Percentiles rank a stretch among this genome's conserved stretches.
Evolutionary conservation across 805 yeast species (phyloP).

Genomic region (Kazachstania africana): DNA sequence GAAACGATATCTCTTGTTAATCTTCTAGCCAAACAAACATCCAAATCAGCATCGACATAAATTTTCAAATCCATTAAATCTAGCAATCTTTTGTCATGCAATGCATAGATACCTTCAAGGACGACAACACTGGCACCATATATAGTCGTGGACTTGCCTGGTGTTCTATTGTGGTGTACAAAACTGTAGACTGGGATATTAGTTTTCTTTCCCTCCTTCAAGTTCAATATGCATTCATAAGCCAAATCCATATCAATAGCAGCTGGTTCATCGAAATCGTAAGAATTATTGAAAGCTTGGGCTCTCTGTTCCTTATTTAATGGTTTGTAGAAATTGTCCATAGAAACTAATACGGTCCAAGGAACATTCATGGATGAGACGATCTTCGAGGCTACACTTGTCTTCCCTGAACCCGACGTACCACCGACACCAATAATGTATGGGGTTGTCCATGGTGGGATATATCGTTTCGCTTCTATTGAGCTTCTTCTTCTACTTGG

Average conservation of each 20-base stretch:
- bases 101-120: conserved; percentile 81
- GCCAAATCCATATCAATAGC: conserved; percentile 72
- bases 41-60: conserved; percentile 89
- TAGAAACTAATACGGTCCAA: conserved; percentile 82
- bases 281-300: conserved; percentile 56
- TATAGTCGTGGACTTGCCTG: conserved; percentile 57
- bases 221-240: conserved; percentile 45
- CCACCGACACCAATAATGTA: conserved; percentile 85
- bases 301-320: conserved; percentile 48
- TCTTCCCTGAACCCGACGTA: conserved; percentile 83
- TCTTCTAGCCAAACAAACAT: conserved; percentile 82
- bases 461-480: conserved; percentile 27
- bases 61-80: conserved; percentile 76
- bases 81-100: conserved; percentile 57
- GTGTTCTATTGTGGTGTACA: conserved; percentile 45
- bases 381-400: conserved; percentile 77
- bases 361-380: conserved; percentile 75
- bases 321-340: conserved; percentile 86
- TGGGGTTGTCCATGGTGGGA: conserved; percentile 85
- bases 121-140: conserved; percentile 93
- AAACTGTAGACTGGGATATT: conserved; percentile 65
- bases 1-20: conserved; percentile 75
- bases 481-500: conserved; percentile 7
- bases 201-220: conserved; percentile 61
- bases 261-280: conserved; percentile 81